Base-by-base conservation (phyloP, 257 asterid genomes). In the Coffea canephora region DNA sequence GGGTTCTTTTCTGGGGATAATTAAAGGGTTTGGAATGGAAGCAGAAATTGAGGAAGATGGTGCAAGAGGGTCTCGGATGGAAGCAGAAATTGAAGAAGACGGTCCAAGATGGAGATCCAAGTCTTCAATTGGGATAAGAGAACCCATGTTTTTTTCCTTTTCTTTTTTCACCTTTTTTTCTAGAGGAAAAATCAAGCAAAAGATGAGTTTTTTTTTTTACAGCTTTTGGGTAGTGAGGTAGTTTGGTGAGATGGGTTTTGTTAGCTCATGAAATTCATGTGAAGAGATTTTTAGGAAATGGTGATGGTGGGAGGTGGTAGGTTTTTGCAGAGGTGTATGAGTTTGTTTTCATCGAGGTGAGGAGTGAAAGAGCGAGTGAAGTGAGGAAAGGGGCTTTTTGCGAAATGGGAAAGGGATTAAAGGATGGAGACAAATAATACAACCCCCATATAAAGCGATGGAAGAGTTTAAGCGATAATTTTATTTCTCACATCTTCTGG, bases 1-100 rank as follows among this genome's bases (percentile, higher is more conserved):
- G 0, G 94, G 96, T 76, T 88, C 93, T 27, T 75, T 71, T 75
- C 83, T 90, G 13, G 90, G 90, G 41, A 80, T 36, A 69, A 79
- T n/a, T 8, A 80, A 67, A 52, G 57, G 59, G 41, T 41, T 54
- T 12, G 34, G 71, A 18, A 31, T 10, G 19, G 67, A 1, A 19
- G 74, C 1, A 10, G 76, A 11, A 3, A 11, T 15, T 25, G 19
- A 45, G 62, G 59, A 73, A 27, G 49, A 21, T 27, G 77, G 65
- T 9, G 18, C 43, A 39, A 39, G 43, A 39, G 43, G 43, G 43
- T 39, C 5, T 2, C 43, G 43, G 43, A 39, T 39, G 43, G 52
- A 7, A 48, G 1, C 2, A 48, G 81, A 27, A 64, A 81, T 15
- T 7, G 80, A 55, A 36, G 80, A 54, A 0, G 80, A 41, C 5